Percentiles rank a stretch among this genome's conserved stretches.
Evolutionary conservation across 768 basidiomycete species (phyloP).

Genomic region (Lyophyllum shimeji): DNA sequence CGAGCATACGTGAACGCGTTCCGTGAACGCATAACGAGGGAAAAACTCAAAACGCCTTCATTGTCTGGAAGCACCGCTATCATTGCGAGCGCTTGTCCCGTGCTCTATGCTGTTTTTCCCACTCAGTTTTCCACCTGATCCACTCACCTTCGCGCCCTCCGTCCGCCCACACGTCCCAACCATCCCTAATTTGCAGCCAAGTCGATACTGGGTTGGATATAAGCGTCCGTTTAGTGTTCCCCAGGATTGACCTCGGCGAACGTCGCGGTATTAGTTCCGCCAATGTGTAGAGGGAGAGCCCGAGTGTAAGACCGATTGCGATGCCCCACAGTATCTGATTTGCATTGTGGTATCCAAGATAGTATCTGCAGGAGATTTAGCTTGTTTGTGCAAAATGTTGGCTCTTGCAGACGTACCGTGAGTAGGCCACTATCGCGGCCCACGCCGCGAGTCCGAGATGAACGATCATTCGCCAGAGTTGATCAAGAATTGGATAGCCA

Average conservation of each 20-base stretch:
- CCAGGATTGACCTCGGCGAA: conserved; percentile 54
- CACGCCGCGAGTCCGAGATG: conserved; percentile 53
- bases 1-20: not conserved
- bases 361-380: conserved; percentile 42
- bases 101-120: conserved; percentile 38
- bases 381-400: not conserved
- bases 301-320: conserved; percentile 58
- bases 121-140: conserved; percentile 60
- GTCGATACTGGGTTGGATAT: conserved; percentile 54
- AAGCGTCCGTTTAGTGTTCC: conserved; percentile 45
- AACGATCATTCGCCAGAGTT: conserved; percentile 43
- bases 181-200: conserved; percentile 76
- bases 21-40: not conserved
- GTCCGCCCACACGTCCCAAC: conserved; percentile 80
- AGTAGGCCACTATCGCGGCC: conserved; percentile 73
- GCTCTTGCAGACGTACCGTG: conserved; percentile 47
- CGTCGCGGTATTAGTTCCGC: conserved; percentile 58
- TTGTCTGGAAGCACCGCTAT: conserved; percentile 6
- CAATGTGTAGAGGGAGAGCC: conserved; percentile 51
- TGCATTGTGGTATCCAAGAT: conserved; percentile 73
- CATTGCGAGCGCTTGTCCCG: conserved; percentile 21
- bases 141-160: conserved; percentile 77
- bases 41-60: not conserved
- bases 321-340: conserved; percentile 77
- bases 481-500: conserved; percentile 51